phyloP scores from a whole-genome alignment of 345 rosid genomes.

The Citrus australasica region DNA sequence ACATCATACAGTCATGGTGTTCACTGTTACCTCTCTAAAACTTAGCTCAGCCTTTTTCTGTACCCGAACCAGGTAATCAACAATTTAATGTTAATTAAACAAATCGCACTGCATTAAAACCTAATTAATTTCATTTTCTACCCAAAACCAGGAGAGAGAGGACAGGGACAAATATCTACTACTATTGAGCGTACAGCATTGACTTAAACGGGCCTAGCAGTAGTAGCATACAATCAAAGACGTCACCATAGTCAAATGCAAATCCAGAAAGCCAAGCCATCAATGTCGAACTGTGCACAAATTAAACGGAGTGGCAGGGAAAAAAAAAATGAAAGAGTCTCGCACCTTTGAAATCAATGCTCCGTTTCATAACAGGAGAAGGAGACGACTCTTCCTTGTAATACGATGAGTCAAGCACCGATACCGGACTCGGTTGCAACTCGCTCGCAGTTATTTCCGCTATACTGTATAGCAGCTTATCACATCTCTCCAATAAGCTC shows the following conservation, averaged over 20 bases:
- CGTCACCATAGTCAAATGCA: conserved; percentile 22
- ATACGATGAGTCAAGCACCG: conserved; percentile 81
- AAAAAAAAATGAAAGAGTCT: not conserved
- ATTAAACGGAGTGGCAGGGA: not conserved
- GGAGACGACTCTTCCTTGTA: conserved; percentile 86
- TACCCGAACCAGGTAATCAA: too few relatives aligned
- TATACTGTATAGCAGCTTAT: conserved; percentile 78
- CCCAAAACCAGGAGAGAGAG: too few relatives aligned
- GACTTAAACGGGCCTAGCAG: not conserved
- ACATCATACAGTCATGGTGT: not conserved
- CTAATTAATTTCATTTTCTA: not conserved
- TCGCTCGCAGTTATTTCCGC: conserved; percentile 77
- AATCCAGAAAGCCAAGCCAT: conserved; percentile 15
- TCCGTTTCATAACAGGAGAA: conserved; percentile 79
- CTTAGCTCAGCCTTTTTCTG: too few relatives aligned
- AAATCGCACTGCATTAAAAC: not conserved
- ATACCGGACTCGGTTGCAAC: conserved; percentile 93
- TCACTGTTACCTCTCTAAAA: not conserved
- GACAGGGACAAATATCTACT: not conserved
- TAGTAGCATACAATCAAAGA: not conserved
- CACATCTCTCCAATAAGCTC: conserved; percentile 76
- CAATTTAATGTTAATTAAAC: not conserved
- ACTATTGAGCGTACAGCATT: not conserved
- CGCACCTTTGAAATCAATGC: conserved; percentile 71
- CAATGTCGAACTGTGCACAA: not conserved